Base-by-base conservation (phyloP, 805 yeast species). In the Saccharomycopsis malanga region DNA sequence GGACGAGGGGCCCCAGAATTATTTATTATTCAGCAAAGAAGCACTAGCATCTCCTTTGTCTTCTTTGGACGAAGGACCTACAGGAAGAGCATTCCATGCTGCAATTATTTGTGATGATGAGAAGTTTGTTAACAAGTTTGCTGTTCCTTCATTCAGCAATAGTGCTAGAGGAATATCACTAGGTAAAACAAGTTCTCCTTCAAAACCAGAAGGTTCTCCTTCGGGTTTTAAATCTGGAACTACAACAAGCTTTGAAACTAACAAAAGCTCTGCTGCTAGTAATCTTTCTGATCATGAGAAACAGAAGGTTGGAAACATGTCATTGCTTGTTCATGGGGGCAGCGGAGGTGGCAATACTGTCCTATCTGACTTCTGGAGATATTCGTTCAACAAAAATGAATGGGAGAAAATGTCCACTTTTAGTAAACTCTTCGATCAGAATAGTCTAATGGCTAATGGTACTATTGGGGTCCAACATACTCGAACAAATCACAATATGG, bases 311-410 rank as follows among this genome's bases (percentile, higher is more conserved):
- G n/a, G n/a, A n/a, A n/a, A n/a, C n/a, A n/a, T n/a, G 23, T 38
- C 46, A 21, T 29, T 49, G 22, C 12, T 49, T 7, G 45, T 49
- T n/a, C 53, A 49, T 35, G 53, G 53, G 3, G 53, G 53, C 2
- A 37, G 21, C 34, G 39, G 37, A 34, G 29, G 18, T n/a, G 21
- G 40, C 3, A 24, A 24, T 14, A 24, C 23, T 22, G 30, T 44
- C 1, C 45, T 39, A 22, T 43, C 38, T 1, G 49, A 45, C 23
- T 30, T 49, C 4, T 49, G 53, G 53, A 22, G 43, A 17, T 49
- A 21, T 27, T 22, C 37, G 6, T 35, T 49, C 36, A 18, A 40
- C 14, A 38, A n/a, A n/a, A 22, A 34, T 21, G 9, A 30, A 23
- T 49, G 53, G 53, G 34, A 34, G 18, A 25, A 22, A 3, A 15